Conservation (phyloP, 441 rosid species). For the Brassica hybrid region DNA sequence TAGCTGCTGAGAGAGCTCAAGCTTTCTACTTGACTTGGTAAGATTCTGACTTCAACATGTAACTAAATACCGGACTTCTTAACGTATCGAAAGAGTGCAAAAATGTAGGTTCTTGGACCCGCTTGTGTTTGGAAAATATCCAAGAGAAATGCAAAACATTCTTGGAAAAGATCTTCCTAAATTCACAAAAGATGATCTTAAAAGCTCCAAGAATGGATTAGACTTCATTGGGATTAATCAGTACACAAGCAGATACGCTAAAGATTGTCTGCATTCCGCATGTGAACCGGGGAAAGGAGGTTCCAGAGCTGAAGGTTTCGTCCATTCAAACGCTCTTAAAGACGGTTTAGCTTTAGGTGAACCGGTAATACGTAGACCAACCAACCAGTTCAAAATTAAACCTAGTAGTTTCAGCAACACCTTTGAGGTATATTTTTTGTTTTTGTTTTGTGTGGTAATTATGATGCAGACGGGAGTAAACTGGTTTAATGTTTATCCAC, state of each 20-base stretch:
- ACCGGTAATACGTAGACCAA: constrained; percentile 45
- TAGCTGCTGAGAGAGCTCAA: constrained; percentile 69
- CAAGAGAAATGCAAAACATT: constrained; percentile 61
- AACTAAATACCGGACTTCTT: background rate
- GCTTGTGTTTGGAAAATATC: constrained; percentile 61
- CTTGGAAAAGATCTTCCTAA: constrained; percentile 53
- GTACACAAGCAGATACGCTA: constrained; percentile 58
- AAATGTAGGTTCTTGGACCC: constrained; percentile 75
- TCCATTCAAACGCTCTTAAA: constrained; percentile 37
- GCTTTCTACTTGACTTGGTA: constrained; percentile 69
- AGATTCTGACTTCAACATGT: background rate
- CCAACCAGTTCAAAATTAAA: background rate
- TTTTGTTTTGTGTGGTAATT: background rate
- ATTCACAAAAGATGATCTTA: constrained; percentile 52
- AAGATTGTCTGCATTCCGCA: constrained; percentile 59
- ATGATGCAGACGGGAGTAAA: constrained; percentile 49
- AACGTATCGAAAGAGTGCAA: background rate
- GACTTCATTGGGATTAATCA: constrained; percentile 83
- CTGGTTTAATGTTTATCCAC: constrained; percentile 53
- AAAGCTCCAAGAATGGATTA: constrained; percentile 47
- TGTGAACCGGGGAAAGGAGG: constrained; percentile 61
- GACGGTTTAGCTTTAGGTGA: constrained; percentile 56
- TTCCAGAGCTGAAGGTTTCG: constrained; percentile 60
- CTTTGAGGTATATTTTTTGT: background rate
- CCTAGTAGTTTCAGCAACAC: background rate